Evolutionary conservation across 1,284 basidiomycete species (phyloP), one percentile per base, ranked within the genome.

Genomic region (Bjerkandera adusta): DNA sequence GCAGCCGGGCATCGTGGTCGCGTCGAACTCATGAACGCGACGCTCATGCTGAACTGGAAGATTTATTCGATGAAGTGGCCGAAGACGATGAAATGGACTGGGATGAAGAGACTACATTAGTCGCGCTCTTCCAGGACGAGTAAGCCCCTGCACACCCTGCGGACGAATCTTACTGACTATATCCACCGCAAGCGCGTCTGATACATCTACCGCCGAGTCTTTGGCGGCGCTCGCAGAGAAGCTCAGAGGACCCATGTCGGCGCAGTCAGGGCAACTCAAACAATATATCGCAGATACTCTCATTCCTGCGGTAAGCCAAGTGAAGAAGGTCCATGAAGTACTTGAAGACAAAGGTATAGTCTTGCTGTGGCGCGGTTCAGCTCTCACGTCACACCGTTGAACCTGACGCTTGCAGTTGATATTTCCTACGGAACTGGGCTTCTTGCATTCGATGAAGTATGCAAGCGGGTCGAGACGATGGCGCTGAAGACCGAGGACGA

Each of bases 41-140:
- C n/a, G 29, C 46, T 4, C 50, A 50, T 34, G 50, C 48, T 13
- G 54, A 56, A 15, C 34, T 58, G 29, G 48, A 57, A 30, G 45
- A 43, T 30, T 15, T 45, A n/a, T 50, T 52, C 24, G 57, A 59
- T 2, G 53, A 58, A 16, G 68, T 66, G n/a, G 60, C 66, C 13
- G n/a, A n/a, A n/a, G 61, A 56, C 7, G 60, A 66, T 53, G 25
- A 57, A 61, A 72, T 75, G 55, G 63, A 67, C 45, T 81, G 78
- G 78, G 75, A 81, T 50, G 76, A 80, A 48, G 79, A 80, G 56
- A 64, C 61, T 22, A 78, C 78, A 1, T 67, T 82, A 26, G 69
- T 78, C n/a, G 74, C 73, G 21, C 66, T 79, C 47, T 60, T 81
- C 54, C 68, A 76, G 42, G 71, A 75, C 41, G 64, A 61, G 75